Percentiles rank a stretch among this genome's conserved stretches.
Evolutionary conservation across 139 green algal species (phyloP).

Genomic region (Asterochloris sp.): DNA sequence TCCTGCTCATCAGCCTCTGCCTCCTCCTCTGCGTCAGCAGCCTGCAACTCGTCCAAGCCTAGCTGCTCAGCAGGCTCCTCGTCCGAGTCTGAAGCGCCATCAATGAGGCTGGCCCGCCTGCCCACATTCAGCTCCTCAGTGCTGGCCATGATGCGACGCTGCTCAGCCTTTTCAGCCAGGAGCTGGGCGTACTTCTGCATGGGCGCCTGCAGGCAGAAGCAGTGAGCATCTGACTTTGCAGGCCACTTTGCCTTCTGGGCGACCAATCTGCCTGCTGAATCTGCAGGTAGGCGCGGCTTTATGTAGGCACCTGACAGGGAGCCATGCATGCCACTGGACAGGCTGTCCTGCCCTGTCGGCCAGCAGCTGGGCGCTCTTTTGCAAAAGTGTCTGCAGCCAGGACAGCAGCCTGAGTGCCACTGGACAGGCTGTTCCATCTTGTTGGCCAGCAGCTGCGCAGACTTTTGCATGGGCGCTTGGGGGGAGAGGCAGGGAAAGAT

Average conservation of each 20-base stretch:
- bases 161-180: conserved; percentile 40
- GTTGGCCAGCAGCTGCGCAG: conserved; percentile 35
- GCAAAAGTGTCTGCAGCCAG: no score
- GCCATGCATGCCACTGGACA: no score
- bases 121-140: conserved; percentile 26
- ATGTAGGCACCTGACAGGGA: no score
- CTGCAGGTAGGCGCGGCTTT: no score
- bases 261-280: no score
- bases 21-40: background rate
- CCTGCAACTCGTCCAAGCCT: background rate
- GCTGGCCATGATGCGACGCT: conserved; percentile 39
- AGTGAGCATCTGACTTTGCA: no score
- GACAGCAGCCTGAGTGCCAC: no score
- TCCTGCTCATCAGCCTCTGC: background rate
- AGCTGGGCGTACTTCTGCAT: conserved; percentile 47
- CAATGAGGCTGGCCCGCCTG: conserved; percentile 3
- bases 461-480: conserved; percentile 56
- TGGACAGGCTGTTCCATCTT: conserved; percentile 29
- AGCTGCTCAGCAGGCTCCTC: background rate
- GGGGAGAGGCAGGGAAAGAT: background rate
- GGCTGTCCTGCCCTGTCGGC: no score
- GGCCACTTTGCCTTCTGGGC: no score
- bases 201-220: conserved; percentile 34
- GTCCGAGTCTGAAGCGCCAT: conserved; percentile 8
- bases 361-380: no score